A percentile compares a stretch with the other conserved stretches of the same genome.
Evolutionary conservation across 768 basidiomycete genomes (phyloP).

Genomic region (Calvatia gigantea): DNA sequence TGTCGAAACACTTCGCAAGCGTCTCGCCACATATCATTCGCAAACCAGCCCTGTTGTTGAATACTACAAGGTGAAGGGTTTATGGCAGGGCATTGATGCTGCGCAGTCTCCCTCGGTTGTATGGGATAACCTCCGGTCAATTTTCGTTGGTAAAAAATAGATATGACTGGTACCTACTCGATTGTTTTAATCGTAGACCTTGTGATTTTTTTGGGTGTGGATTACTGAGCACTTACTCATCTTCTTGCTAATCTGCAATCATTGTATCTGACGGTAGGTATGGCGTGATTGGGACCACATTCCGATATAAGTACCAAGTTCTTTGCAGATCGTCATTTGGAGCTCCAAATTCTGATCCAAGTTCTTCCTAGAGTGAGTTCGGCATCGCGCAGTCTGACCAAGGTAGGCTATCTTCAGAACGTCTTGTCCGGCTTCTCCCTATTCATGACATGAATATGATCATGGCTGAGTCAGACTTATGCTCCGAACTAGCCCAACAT

Average conservation of each 20-base stretch:
- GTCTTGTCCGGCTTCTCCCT: not conserved
- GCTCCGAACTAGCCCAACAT: too few species aligned
- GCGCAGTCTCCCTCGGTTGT: slow-evolving; percentile 91
- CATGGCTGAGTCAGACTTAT: too few species aligned
- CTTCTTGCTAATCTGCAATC: not conserved
- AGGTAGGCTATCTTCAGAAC: not conserved
- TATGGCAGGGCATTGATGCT: slow-evolving; percentile 91
- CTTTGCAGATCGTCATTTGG: not conserved
- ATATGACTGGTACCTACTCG: slow-evolving; percentile 17
- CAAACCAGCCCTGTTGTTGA: slow-evolving; percentile 96
- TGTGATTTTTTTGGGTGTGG: not conserved
- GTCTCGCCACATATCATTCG: slow-evolving; percentile 82
- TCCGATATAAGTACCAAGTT: not conserved
- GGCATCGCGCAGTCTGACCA: too few species aligned
- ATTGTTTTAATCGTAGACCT: slow-evolving; percentile 12
- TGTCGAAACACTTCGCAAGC: slow-evolving; percentile 89
- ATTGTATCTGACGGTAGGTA: too few species aligned
- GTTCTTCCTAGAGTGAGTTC: too few species aligned
- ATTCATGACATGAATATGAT: too few species aligned
- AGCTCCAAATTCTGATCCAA: not conserved
- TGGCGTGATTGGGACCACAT: too few species aligned
- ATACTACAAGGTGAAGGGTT: slow-evolving; percentile 89
- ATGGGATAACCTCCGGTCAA: slow-evolving; percentile 75
- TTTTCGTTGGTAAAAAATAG: slow-evolving; percentile 55
- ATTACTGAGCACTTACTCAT: not conserved